These are phyloP conservation scores for Insectozyma bohioensis DNA, from an alignment of 1,139 yeast genomes.

Conservation along the genomic window DNA sequence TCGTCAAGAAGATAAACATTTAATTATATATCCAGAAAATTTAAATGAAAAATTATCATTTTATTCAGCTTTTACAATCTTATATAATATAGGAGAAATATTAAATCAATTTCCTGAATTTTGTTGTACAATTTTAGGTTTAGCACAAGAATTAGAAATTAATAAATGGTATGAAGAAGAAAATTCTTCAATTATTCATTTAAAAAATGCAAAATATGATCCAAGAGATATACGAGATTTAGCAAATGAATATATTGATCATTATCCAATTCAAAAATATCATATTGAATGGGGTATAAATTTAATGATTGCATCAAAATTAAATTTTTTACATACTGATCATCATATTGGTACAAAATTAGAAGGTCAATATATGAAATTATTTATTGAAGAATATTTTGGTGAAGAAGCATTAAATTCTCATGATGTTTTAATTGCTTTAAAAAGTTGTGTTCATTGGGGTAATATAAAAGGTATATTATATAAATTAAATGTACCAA, in stretches of 20 bases:
- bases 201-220: slow-evolving; percentile 33
- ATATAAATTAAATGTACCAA: slow-evolving; percentile 43
- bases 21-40: slow-evolving; percentile 42
- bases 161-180: slow-evolving; percentile 53
- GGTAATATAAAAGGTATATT: slow-evolving; percentile 52
- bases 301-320: slow-evolving; percentile 46
- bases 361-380: slow-evolving; percentile 46
- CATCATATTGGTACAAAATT: slow-evolving; percentile 53
- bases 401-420: slow-evolving; percentile 43
- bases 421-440: slow-evolving; percentile 46
- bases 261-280: slow-evolving; percentile 20
- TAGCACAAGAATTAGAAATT: slow-evolving; percentile 49
- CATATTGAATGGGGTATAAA: slow-evolving; percentile 46
- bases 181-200: slow-evolving; percentile 42
- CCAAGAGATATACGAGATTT: slow-evolving; percentile 23
- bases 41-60: slow-evolving; percentile 35
- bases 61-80: slow-evolving; percentile 44
- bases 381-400: slow-evolving; percentile 38
- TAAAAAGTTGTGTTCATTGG: slow-evolving; percentile 59
- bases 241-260: slow-evolving; percentile 13
- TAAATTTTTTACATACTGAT: slow-evolving; percentile 57
- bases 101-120: slow-evolving; percentile 38
- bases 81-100: slow-evolving; percentile 35
- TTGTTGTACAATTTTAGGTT: slow-evolving; percentile 50
- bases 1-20: slow-evolving; percentile 51